Evolutionary conservation across 768 basidiomycete species (phyloP), one percentile per base, ranked within the genome.

Genomic region (Serendipita vermifera): DNA sequence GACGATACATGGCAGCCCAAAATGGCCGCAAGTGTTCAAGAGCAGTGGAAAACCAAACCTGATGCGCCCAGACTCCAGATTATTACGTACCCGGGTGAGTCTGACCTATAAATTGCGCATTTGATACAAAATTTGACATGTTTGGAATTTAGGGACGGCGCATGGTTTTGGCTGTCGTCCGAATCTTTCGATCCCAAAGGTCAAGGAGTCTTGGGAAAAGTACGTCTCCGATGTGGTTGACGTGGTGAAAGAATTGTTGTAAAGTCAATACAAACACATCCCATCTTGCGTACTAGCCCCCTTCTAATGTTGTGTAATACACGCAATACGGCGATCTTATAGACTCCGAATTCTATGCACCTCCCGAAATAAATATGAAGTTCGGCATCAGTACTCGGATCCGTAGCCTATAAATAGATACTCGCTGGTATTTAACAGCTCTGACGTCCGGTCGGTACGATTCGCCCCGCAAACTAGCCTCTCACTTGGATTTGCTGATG

Each of bases 131-230:
- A 29, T 22, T 29, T 7, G n/a, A 11, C 29, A 15, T 6, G 7
- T 17, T 20, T 51, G n/a, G 24, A n/a, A 4, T 29, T 15, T 51
- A 51, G 46, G 46, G 7, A 29, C 27, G n/a, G n/a, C 22, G 7
- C 22, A 51, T n/a, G 46, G 46, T 7, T 51, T 51, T 26, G 46
- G 46, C n/a, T 51, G 22, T n/a, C 46, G 46, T 26, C 46, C 46
- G 9, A 51, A 51, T 29, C 46, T 51, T n/a, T n/a, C 7, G 4
- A 51, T 51, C 9, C 46, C 46, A 51, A 20, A 51, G 7, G 22
- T 51, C n/a, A 51, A 51, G 9, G 7, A 20, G n/a, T 20, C 46
- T 26, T 51, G 46, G 46, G 46, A 51, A 29, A 9, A 20, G n/a
- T 29, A 26, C 22, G 31, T 29, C 15, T 15, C 9, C 9, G 46